Evolutionary conservation across 805 yeast genomes (phyloP).

Genomic region (Lachancea cidri): DNA sequence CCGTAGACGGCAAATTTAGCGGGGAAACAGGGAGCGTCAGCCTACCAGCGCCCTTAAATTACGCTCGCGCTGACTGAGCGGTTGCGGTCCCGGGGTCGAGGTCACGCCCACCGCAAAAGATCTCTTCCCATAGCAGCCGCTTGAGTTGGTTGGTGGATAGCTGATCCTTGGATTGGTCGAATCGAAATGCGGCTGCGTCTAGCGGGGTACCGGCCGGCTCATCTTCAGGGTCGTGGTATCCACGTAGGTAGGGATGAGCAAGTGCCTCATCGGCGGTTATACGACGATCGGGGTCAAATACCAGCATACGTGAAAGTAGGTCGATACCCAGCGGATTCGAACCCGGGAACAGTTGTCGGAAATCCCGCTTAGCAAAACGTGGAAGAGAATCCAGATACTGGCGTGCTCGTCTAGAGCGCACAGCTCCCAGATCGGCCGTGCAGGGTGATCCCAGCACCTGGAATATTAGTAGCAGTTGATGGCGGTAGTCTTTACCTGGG

Average conservation of each 20-base stretch:
- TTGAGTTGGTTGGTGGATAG: constrained; percentile 73
- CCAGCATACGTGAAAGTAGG: constrained; percentile 59
- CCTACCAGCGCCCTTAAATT: no score
- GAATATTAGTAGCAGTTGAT: constrained; percentile 80
- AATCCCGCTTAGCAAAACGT: constrained; percentile 33
- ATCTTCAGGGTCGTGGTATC: constrained; percentile 93
- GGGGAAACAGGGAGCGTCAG: no score
- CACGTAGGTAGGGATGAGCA: constrained; percentile 73
- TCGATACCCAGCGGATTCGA: constrained; percentile 68
- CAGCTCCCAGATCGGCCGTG: constrained; percentile 67
- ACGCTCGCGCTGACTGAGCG: not conserved
- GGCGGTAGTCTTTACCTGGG: constrained; percentile 92
- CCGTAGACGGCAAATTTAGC: no score
- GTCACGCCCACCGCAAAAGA: constrained; percentile 27
- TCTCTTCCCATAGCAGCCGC: constrained; percentile 72
- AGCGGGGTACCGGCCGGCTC: constrained; percentile 85
- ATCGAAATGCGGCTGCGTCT: constrained; percentile 82
- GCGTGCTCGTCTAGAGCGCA: constrained; percentile 77
- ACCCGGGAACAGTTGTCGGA: constrained; percentile 36
- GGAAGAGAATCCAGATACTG: constrained; percentile 84
- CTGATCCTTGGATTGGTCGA: constrained; percentile 78
- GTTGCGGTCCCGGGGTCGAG: not conserved
- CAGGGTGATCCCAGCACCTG: constrained; percentile 85
- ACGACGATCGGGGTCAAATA: constrained; percentile 79
- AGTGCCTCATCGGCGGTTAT: constrained; percentile 82